Conservation (phyloP, 768 basidiomycete genomes). For the Cystofilobasidium bisporidii region DNA sequence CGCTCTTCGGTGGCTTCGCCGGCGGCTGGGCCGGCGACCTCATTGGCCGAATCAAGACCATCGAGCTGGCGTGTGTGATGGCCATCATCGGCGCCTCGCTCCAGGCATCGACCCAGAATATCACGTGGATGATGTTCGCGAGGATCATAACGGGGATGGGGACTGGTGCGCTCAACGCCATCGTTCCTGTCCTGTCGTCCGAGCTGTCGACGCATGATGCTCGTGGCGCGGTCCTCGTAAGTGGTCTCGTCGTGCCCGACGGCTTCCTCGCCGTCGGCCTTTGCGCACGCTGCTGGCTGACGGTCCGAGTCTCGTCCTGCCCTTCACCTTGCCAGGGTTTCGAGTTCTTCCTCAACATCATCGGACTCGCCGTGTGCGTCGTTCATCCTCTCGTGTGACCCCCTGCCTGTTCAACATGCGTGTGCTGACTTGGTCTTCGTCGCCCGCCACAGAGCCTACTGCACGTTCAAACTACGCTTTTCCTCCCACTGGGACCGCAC, state of each 20-base stretch:
- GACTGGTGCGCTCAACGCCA: slow-evolving; percentile 33
- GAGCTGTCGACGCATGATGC: slow-evolving; percentile 32
- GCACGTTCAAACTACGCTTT: too few relatives aligned
- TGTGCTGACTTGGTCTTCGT: not conserved
- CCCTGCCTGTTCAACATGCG: not conserved
- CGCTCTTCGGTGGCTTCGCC: slow-evolving; percentile 14
- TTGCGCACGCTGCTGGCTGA: too few relatives aligned
- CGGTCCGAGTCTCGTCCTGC: too few relatives aligned
- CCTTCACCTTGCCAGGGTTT: too few relatives aligned
- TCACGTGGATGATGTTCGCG: slow-evolving; percentile 30
- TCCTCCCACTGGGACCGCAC: too few relatives aligned
- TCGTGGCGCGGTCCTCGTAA: slow-evolving; percentile 32
- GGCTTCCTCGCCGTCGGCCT: too few relatives aligned
- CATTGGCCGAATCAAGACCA: slow-evolving; percentile 12
- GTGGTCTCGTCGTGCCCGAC: too few relatives aligned
- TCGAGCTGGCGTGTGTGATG: slow-evolving; percentile 28
- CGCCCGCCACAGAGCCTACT: too few relatives aligned
- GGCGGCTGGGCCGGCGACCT: slow-evolving; percentile 16
- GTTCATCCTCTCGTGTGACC: too few relatives aligned
- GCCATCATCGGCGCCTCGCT: slow-evolving; percentile 32
- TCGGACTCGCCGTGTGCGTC: slow-evolving; percentile 16
- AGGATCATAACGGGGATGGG: slow-evolving; percentile 30
- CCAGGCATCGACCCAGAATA: slow-evolving; percentile 29
- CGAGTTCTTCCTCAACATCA: slow-evolving; percentile 29
- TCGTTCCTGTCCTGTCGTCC: slow-evolving; percentile 34